Evolutionary conservation across 2,329 filamentous ascomycete genomes (phyloP).

Genomic region (Pseudofabraea citricarpa): DNA sequence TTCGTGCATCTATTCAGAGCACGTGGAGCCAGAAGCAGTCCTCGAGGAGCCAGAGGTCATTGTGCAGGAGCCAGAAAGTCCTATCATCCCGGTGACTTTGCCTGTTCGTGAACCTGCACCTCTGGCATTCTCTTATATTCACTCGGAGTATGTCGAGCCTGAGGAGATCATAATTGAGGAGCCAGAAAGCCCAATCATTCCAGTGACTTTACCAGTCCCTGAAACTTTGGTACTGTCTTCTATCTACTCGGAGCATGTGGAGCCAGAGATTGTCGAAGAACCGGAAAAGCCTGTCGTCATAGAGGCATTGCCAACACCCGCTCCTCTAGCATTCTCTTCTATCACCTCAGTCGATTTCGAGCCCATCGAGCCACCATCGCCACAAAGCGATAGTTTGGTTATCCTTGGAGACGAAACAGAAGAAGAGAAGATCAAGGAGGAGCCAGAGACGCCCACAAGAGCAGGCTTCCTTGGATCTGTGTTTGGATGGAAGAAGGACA

Average conservation of each 20-base stretch:
- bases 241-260: constrained; percentile 1
- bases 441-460: constrained; percentile 34
- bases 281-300: too few species aligned
- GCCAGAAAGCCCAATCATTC: too few species aligned
- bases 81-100: too few species aligned
- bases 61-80: too few species aligned
- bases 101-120: neutral
- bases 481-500: constrained; percentile 39
- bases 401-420: constrained; percentile 41
- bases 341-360: constrained; percentile 25
- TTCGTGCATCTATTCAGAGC: constrained; percentile 40
- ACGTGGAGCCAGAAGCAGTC: constrained; percentile 32
- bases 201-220: too few species aligned
- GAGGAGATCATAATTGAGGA: neutral
- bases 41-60: too few species aligned
- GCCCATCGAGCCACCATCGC: constrained; percentile 27
- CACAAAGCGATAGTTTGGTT: constrained; percentile 51
- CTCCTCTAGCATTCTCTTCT: constrained; percentile 22
- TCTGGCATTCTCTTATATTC: neutral
- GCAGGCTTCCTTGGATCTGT: constrained; percentile 37
- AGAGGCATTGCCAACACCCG: too few species aligned
- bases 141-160: constrained; percentile 9
- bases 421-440: constrained; percentile 23
- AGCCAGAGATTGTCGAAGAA: too few species aligned
- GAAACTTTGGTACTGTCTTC: neutral